Evolutionary conservation across 179 eudicot species (phyloP).

Genomic region (Camellia oleifera): DNA sequence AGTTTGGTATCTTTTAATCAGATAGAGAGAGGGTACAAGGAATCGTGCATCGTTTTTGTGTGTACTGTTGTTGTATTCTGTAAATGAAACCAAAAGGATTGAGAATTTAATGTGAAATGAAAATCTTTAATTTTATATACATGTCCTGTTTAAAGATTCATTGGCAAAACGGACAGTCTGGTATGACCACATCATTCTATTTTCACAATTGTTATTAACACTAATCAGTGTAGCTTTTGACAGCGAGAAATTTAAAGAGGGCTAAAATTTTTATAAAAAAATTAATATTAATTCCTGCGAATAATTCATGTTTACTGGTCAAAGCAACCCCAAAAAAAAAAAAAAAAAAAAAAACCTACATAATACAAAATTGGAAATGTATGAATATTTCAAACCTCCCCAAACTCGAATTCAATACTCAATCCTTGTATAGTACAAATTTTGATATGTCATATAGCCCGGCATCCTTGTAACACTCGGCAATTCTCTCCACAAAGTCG

Average conservation of each 20-base stretch:
- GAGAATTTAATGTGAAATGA: neutral
- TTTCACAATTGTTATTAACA: neutral
- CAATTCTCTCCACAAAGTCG: constrained; percentile 52
- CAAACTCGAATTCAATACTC: constrained; percentile 22
- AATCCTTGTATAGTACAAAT: constrained; percentile 58
- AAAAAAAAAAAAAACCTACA: neutral
- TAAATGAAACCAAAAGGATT: neutral
- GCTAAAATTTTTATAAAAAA: too few relatives aligned
- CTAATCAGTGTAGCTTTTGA: too few relatives aligned
- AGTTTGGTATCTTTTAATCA: neutral
- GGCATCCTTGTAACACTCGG: constrained; percentile 72
- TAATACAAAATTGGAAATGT: constrained; percentile 15
- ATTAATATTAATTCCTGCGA: neutral
- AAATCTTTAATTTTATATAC: neutral
- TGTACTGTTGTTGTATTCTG: neutral
- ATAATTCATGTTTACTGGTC: neutral
- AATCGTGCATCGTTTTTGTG: neutral
- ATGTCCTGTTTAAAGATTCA: neutral
- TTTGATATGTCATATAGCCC: constrained; percentile 70
- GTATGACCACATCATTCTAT: too few relatives aligned
- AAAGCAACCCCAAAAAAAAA: neutral
- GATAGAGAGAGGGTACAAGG: neutral
- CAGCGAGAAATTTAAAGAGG: too few relatives aligned
- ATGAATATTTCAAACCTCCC: neutral
- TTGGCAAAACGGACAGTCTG: neutral